Evolutionary conservation across 768 basidiomycete species (phyloP), one percentile per base, ranked within the genome.

Genomic region (Candolleomyces efflorescens): DNA sequence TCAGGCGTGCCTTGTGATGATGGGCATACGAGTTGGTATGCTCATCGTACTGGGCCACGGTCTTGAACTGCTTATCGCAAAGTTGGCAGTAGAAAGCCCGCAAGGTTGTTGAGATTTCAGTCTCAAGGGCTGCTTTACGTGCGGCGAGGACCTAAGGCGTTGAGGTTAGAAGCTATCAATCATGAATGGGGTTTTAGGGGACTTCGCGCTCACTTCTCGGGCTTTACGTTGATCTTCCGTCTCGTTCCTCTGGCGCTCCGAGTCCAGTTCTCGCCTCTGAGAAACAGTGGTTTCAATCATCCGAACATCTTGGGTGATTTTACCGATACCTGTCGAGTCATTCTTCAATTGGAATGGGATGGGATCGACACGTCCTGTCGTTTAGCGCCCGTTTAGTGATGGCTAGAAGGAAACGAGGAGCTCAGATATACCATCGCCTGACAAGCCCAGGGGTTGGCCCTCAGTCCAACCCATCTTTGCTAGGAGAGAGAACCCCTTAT

Each of bases 11-110:
- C 71, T 89, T 92, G 73, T 92, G 91, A 64, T 90, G 89, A 65
- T 92, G 90, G 0, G 90, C 89, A 62, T 92, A 92, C 6, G 92
- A 92, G 65, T 92, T 93, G 54, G 89, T 90, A 70, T 94, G 92
- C 65, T 93, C 92, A 62, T 93, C 92, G 64, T 90, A 94, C 65
- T 92, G 91, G 0, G 89, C 85, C 18, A 93, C 89, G 50, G 81
- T 93, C 68, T 86, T 81, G 73, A 92, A 93, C 68, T 94, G 92
- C 68, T 92, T 92, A 60, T 92, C 90, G 74, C 92, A 94, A 18
- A 92, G 78, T 23, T 77, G 72, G 68, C 92, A 94, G 67, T 92
- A 92, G 71, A 93, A 93, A 9, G 89, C 78, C 32, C 79, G 79
- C 48, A 93, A 78, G 4, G 85, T 84, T 49, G 78, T 78, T 1